A percentile compares a stretch with the other conserved stretches of the same genome.
Evolutionary conservation across 306 rosid species (phyloP).

Genomic region (Corylus heterophylla): DNA sequence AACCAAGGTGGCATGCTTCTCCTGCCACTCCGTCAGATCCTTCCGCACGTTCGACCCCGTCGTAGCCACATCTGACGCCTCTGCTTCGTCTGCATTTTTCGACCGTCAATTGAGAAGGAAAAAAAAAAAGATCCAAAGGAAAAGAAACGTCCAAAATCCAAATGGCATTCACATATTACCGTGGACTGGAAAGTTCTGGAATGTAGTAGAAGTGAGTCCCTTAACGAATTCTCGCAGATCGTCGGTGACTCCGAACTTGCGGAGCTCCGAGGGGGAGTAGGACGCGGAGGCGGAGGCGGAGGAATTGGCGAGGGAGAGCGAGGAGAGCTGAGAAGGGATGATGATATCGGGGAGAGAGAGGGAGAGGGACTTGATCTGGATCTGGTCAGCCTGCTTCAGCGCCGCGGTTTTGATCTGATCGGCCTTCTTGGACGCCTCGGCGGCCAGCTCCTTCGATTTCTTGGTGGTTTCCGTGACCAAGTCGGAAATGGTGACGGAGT

Average conservation of each 20-base stretch:
- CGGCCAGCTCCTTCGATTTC: slow-evolving; percentile 88
- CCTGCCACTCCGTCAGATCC: slow-evolving; percentile 97
- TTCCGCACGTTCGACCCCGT: slow-evolving; percentile 77
- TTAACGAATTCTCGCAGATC: slow-evolving; percentile 84
- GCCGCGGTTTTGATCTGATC: slow-evolving; percentile 84
- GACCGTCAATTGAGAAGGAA: slow-evolving; percentile 7
- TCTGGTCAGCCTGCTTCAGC: slow-evolving; percentile 62
- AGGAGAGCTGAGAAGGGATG: slow-evolving; percentile 69
- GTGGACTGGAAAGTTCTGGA: slow-evolving; percentile 72
- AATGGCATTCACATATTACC: slow-evolving; percentile 43
- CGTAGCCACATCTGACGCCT: slow-evolving; percentile 56
- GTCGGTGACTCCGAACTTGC: slow-evolving; percentile 67
- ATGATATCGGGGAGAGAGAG: slow-evolving; percentile 65
- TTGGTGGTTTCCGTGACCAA: slow-evolving; percentile 91
- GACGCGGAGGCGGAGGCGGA: slow-evolving; percentile 26
- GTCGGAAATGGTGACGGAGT: slow-evolving; percentile 70
- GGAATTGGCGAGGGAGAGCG: slow-evolving; percentile 37
- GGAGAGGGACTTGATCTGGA: slow-evolving; percentile 72
- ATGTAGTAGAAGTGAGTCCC: slow-evolving; percentile 89
- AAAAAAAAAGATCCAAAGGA: background rate
- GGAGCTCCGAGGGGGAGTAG: slow-evolving; percentile 47
- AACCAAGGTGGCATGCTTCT: slow-evolving; percentile 88
- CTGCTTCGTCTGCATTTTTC: slow-evolving; percentile 62
- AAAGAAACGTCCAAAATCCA: background rate
- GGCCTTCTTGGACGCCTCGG: slow-evolving; percentile 91